These are phyloP conservation scores for Didymella exigua DNA, from an alignment of 2,329 filamentous ascomycete species.

Conservation along the genomic window DNA sequence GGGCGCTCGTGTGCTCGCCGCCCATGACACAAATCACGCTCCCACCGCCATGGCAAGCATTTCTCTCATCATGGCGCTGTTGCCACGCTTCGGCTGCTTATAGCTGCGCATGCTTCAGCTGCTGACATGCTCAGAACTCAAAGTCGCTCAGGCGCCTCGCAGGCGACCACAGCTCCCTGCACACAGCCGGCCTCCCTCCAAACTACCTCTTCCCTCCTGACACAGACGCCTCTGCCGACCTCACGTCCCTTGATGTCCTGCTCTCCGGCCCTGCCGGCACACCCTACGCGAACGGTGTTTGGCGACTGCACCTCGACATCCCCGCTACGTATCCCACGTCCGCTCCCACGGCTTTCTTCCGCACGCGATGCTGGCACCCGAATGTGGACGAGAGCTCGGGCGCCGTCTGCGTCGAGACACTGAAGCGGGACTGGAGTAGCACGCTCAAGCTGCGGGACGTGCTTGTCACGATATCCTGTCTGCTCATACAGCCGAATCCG, in stretches of 20 bases:
- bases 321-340: slow-evolving; percentile 61
- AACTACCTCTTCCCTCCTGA: slow-evolving; percentile 64
- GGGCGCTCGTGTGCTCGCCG: not conserved
- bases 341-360: slow-evolving; percentile 64
- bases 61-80: not conserved
- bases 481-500: slow-evolving; percentile 68
- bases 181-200: slow-evolving; percentile 61
- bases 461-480: slow-evolving; percentile 63
- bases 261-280: slow-evolving; percentile 65
- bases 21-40: not conserved
- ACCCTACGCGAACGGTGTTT: slow-evolving; percentile 64
- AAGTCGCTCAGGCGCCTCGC: slow-evolving; percentile 63
- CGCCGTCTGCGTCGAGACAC: slow-evolving; percentile 67
- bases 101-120: slow-evolving; percentile 5
- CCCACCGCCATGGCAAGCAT: slow-evolving; percentile 21
- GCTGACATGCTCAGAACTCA: slow-evolving; percentile 48
- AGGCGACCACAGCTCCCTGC: slow-evolving; percentile 63
- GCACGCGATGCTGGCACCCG: slow-evolving; percentile 67
- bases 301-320: slow-evolving; percentile 64
- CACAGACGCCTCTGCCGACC: slow-evolving; percentile 54
- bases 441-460: slow-evolving; percentile 65
- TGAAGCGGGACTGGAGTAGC: slow-evolving; percentile 67
- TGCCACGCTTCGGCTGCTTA: not conserved
- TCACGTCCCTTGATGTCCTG: slow-evolving; percentile 63
- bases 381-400: slow-evolving; percentile 68